A percentile compares a stretch with the other conserved stretches of the same genome.
Evolutionary conservation across 2,329 filamentous ascomycete species (phyloP).

Genomic region (Seiridium cupressi): DNA sequence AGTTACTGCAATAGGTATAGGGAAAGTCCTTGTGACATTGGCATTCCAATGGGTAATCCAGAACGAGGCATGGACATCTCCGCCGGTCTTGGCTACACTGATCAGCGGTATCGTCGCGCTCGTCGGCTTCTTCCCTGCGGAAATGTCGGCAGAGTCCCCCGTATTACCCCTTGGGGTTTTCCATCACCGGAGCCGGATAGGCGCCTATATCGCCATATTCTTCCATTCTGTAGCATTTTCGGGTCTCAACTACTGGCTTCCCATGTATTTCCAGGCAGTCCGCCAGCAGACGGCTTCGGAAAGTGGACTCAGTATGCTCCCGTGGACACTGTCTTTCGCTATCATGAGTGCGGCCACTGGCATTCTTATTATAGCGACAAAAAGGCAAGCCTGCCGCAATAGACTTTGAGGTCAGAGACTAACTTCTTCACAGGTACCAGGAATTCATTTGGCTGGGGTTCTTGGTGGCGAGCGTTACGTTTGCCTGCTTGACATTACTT

Average conservation of each 20-base stretch:
- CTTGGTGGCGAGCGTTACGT: not conserved
- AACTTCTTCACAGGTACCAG: not conserved
- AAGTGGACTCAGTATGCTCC: slow-evolving; percentile 1
- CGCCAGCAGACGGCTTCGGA: not conserved
- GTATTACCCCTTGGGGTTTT: not conserved
- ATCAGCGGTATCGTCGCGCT: not conserved
- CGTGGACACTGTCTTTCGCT: not conserved
- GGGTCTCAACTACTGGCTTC: not conserved
- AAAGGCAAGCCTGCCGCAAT: not conserved
- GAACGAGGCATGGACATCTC: not conserved
- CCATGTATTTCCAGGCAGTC: slow-evolving; percentile 3
- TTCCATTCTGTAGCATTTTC: not conserved
- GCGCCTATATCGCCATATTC: not conserved
- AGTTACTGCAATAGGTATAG: not conserved
- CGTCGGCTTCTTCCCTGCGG: not conserved
- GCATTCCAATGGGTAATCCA: not conserved
- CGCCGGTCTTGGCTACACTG: not conserved
- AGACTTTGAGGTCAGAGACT: not conserved
- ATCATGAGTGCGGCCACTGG: slow-evolving; percentile 1
- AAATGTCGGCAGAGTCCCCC: not conserved
- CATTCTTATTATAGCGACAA: not conserved
- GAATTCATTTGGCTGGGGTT: not conserved
- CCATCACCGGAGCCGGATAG: not conserved
- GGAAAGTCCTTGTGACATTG: slow-evolving; percentile 1
- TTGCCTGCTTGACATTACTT: not conserved